Conservation (phyloP, 2,329 filamentous ascomycete species). For the Alternaria sp. region DNA sequence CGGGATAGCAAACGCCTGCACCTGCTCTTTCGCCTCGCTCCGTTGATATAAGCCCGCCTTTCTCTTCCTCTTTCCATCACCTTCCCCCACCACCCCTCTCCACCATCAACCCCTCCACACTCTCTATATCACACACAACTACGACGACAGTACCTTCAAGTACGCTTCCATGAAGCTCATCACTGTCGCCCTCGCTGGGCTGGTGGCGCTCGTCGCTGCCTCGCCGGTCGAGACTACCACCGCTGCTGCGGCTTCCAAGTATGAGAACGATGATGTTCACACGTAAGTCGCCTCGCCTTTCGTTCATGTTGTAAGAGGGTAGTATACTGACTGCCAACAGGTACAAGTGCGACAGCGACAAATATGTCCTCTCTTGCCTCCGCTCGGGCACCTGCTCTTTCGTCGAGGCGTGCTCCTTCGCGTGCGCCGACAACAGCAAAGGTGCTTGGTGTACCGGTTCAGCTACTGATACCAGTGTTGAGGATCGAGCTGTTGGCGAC, state of each 20-base stretch:
- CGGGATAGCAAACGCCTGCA: neutral
- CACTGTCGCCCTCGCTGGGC: conserved; percentile 1
- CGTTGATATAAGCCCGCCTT: neutral
- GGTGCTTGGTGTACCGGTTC: neutral
- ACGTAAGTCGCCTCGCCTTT: neutral
- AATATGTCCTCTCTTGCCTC: neutral
- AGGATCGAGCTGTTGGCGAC: too few relatives aligned
- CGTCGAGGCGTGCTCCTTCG: neutral
- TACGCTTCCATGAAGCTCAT: conserved; percentile 11
- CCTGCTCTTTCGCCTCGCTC: too few relatives aligned
- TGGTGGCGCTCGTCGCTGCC: conserved; percentile 5
- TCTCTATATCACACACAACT: neutral
- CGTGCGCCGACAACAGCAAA: neutral
- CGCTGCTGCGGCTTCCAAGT: neutral
- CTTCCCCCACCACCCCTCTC: neutral
- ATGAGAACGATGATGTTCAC: neutral
- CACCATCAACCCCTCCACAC: neutral
- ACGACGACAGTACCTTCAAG: neutral
- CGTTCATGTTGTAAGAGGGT: neutral
- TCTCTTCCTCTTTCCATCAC: neutral
- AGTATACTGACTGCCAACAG: neutral
- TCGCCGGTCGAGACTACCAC: neutral
- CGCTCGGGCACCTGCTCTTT: neutral
- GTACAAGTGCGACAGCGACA: neutral
- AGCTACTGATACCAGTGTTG: too few relatives aligned